Evolutionary conservation across 129 eudicot genomes (phyloP).

Genomic region (Lactuca saligna): DNA sequence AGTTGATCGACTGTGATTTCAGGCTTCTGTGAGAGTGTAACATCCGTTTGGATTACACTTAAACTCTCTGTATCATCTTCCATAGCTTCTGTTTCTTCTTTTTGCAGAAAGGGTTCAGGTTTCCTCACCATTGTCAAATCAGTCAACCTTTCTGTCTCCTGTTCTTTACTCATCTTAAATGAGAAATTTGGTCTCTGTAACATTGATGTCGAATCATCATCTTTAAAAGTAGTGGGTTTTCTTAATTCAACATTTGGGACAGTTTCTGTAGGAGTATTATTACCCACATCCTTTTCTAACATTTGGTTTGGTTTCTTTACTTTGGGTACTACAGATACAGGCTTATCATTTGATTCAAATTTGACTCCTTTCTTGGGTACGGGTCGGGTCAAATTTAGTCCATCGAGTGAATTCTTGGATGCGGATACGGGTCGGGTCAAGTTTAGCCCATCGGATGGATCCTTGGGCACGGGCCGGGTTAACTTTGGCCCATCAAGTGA

Average conservation of each 20-base stretch:
- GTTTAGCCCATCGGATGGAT: constrained; percentile 38
- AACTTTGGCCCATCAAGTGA: constrained; percentile 51
- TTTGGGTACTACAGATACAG: constrained; percentile 30
- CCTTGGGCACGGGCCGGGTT: constrained; percentile 65
- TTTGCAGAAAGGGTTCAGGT: constrained; percentile 43
- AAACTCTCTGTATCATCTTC: constrained; percentile 20
- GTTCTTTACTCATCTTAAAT: constrained; percentile 49
- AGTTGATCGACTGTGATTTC: constrained; percentile 17
- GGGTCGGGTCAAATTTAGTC: constrained; percentile 64
- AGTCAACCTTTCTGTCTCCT: constrained; percentile 53
- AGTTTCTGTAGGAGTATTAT: constrained; percentile 23
- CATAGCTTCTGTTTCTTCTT: constrained; percentile 28
- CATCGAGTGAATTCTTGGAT: constrained; percentile 32
- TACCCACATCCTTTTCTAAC: constrained; percentile 21
- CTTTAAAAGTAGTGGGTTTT: constrained; percentile 56
- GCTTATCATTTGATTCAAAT: constrained; percentile 50
- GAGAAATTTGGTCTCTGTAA: constrained; percentile 59
- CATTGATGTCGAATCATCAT: constrained; percentile 42
- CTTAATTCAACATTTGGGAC: constrained; percentile 70
- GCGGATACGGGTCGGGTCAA: constrained; percentile 69
- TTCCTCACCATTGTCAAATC: constrained; percentile 73
- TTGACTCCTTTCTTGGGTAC: constrained; percentile 65
- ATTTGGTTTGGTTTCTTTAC: constrained; percentile 39
- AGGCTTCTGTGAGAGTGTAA: constrained; percentile 35
- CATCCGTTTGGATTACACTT: constrained; percentile 7